These are phyloP conservation scores for Rhizopogon salebrosus DNA, from an alignment of 768 basidiomycete genomes.

Conservation along the genomic window DNA sequence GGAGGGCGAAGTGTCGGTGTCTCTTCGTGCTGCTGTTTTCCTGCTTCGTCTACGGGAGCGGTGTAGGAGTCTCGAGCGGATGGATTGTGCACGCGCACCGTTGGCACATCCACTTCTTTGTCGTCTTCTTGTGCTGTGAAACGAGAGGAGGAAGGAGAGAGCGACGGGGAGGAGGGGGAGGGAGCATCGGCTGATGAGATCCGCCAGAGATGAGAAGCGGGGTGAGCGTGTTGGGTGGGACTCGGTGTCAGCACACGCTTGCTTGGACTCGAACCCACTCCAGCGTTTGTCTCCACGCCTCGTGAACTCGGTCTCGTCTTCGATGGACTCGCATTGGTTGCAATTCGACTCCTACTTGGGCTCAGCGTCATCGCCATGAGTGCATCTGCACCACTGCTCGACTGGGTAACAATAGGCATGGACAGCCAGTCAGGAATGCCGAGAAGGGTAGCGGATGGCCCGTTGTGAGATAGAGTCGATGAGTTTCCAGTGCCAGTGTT, in stretches of 20 bases:
- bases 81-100: not conserved
- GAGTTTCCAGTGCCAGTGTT: not conserved
- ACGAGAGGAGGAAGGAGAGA: no score
- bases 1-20: not conserved
- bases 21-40: not conserved
- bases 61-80: not conserved
- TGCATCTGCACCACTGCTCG: constrained; percentile 17
- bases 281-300: no score
- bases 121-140: no score
- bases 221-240: no score
- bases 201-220: no score
- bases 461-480: constrained; percentile 6
- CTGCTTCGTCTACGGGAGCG: not conserved
- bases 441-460: constrained; percentile 16
- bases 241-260: no score
- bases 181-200: no score
- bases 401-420: constrained; percentile 16
- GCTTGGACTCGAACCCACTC: no score
- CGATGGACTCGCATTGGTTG: no score
- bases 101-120: not conserved
- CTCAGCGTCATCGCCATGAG: constrained; percentile 37
- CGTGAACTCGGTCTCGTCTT: no score
- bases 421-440: constrained; percentile 27
- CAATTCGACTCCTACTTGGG: constrained; percentile 1
- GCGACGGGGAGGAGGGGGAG: no score